Evolutionary conservation across 2,329 filamentous ascomycete genomes (phyloP), one percentile per base, ranked within the genome.

Genomic region (Teratosphaeria nubilosa): DNA sequence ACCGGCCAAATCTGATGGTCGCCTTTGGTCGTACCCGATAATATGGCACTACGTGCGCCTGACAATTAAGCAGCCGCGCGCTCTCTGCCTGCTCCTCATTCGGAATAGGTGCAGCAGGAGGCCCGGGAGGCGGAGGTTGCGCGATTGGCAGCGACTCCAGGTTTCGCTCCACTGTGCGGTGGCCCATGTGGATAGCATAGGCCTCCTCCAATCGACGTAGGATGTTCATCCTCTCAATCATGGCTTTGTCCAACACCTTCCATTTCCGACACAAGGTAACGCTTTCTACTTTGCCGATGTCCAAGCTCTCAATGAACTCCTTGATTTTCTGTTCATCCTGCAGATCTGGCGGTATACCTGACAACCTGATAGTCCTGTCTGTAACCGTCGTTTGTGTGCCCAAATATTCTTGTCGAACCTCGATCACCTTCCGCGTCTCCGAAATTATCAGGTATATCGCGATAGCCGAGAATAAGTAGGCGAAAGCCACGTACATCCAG

Each of bases 301-400:
- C 85, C 13, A 99, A 77, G 61, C 86, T 87, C 68, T 99, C 91
- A 27, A 99, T 85, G 57, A 96, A 86, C 2, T 88, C 80, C 70
- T 90, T 94, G 64, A 99, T 90, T 66, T 86, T 86, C 10, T 85
- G 82, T 71, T 97, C 92, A 0, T 87, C 87, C 58, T 89, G 83
- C 59, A 97, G 75, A 25, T 92, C 85, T 3, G 74, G 70, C 0
- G 95, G 94, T 24, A 99, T 92, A 0, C 92, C 92, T 0, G 92
- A 94, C 20, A 99, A 76, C 25, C 90, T 86, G 67, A 99, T 91
- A 0, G 94, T 99, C 32, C 91, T 85, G 73, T 99, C 94, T 1
- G 94, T 97, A 55, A 96, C 84, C n/a, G 92, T 97, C 0, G 88
- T 91, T 73, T 97, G 92, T 24, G 86, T 90, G 13, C 94, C 94